Conservation (phyloP, 163 green algal species). For the Dunaliella salina region DNA sequence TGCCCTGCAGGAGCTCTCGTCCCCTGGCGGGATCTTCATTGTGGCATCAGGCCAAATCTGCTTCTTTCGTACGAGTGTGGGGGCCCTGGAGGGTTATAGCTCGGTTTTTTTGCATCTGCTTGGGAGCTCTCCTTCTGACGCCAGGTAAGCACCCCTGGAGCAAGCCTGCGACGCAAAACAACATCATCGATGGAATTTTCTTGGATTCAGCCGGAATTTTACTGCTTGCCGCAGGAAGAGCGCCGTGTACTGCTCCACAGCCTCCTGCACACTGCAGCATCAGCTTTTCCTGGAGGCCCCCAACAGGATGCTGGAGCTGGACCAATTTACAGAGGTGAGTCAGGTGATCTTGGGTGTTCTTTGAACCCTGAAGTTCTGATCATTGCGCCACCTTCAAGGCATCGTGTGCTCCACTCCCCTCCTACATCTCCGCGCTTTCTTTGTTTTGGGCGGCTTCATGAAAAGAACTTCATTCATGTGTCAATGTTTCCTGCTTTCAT, state of each 20-base stretch:
- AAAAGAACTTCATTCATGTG: neutral
- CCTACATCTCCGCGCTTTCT: neutral
- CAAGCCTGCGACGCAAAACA: neutral
- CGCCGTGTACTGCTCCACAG: neutral
- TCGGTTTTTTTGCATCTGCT: neutral
- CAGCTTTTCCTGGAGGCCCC: neutral
- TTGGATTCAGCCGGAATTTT: neutral
- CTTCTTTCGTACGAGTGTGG: neutral
- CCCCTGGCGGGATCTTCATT: too few species aligned
- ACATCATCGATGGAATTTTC: neutral
- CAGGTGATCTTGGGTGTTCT: neutral
- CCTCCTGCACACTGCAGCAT: neutral
- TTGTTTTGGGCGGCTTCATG: neutral
- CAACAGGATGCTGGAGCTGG: neutral
- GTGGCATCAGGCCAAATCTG: neutral
- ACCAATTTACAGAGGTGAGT: neutral
- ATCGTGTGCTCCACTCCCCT: neutral
- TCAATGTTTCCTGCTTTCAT: neutral
- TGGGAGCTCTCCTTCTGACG: neutral
- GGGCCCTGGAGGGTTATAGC: too few species aligned
- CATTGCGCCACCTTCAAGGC: neutral
- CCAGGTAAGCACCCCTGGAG: neutral
- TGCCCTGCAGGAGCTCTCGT: neutral
- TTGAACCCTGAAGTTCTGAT: neutral
- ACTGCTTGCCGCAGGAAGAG: neutral